A percentile compares a stretch with the other conserved stretches of the same genome.
These are phyloP conservation scores for Saccharomyces kudriavzevii DNA, from an alignment of 805 yeast genomes.

Conservation along the genomic window DNA sequence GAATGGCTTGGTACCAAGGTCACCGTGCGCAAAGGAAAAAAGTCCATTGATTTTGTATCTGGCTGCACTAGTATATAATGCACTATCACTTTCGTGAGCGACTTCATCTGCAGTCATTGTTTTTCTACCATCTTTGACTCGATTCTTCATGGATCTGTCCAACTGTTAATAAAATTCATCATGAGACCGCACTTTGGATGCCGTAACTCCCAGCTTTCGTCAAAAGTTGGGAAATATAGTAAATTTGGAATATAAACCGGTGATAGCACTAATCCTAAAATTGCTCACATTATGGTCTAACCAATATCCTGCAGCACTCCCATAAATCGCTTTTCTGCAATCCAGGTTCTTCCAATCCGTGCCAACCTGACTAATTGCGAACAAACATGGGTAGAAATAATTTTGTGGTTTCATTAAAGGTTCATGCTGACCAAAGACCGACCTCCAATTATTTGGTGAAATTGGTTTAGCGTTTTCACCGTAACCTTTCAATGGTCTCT, in stretches of 20 bases:
- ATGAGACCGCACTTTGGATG: conserved; percentile 29
- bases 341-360: conserved; percentile 50
- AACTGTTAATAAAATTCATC: conserved; percentile 48
- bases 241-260: conserved; percentile 45
- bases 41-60: background rate
- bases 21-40: background rate
- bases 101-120: conserved; percentile 2
- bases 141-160: conserved; percentile 35
- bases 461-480: conserved; percentile 33
- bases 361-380: conserved; percentile 50
- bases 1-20: background rate
- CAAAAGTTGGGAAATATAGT: conserved; percentile 42
- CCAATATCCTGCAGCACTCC: conserved; percentile 46
- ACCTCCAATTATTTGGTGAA: conserved; percentile 38
- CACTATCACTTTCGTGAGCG: background rate
- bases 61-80: conserved; percentile 1
- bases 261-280: conserved; percentile 11
- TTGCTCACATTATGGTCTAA: conserved; percentile 50
- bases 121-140: conserved; percentile 13
- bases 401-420: conserved; percentile 27
- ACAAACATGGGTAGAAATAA: conserved; percentile 48
- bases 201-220: conserved; percentile 37
- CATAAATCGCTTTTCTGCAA: conserved; percentile 32
- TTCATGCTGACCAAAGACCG: conserved; percentile 40
- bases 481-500: conserved; percentile 42